phyloP scores from a whole-genome alignment of 768 basidiomycete genomes.

The Pisolithus microcarpus region DNA sequence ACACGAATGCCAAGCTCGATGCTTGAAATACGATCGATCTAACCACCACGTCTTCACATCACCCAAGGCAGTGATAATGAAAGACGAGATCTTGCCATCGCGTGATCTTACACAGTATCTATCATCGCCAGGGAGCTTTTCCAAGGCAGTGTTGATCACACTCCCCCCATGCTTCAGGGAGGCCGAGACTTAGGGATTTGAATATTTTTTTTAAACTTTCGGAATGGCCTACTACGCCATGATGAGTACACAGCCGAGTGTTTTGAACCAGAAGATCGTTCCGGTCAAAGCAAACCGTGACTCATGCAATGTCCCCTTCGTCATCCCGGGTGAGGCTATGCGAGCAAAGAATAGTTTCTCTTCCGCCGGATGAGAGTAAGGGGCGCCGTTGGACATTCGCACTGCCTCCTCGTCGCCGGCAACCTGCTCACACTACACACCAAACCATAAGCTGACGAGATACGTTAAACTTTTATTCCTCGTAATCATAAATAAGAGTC shows the following conservation, averaged over 20 bases:
- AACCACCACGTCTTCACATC: too few relatives aligned
- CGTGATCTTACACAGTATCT: neutral
- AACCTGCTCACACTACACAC: neutral
- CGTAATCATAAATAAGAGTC: constrained; percentile 9
- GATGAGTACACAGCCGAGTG: too few relatives aligned
- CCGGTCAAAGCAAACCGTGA: neutral
- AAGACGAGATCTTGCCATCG: too few relatives aligned
- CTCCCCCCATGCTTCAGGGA: neutral
- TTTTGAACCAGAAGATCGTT: too few relatives aligned
- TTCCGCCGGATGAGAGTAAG: neutral
- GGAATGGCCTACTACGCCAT: neutral
- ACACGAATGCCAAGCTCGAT: too few relatives aligned
- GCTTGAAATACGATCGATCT: too few relatives aligned
- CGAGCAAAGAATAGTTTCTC: neutral
- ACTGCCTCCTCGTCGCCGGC: neutral
- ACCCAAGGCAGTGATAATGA: too few relatives aligned
- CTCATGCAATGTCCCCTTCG: neutral
- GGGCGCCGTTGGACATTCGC: neutral
- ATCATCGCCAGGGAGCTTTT: neutral
- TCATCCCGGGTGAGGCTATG: neutral
- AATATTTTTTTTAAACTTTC: too few relatives aligned
- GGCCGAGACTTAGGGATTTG: neutral
- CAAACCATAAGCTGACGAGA: neutral
- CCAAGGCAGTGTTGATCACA: neutral
- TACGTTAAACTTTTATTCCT: constrained; percentile 7